phyloP scores from a whole-genome alignment of 108 stramenopile species.

The Bacterosira constricta region DNA sequence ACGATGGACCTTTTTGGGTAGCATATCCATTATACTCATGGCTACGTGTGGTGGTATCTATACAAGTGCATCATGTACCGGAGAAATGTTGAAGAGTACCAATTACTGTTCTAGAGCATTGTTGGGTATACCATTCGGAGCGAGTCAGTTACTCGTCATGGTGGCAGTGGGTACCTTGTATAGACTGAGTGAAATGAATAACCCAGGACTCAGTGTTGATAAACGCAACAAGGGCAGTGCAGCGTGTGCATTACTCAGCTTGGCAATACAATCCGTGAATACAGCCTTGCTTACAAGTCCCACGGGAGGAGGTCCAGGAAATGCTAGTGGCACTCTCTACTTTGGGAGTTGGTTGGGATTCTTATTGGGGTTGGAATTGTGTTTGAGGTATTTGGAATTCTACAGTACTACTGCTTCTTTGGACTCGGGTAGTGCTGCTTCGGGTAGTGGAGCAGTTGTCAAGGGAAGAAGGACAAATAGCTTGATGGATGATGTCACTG shows the following conservation, averaged over 20 bases:
- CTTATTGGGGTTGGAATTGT: conserved; percentile 32
- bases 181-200: conserved; percentile 12
- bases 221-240: neutral
- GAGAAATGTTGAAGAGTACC: conserved; percentile 21
- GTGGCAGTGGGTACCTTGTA: conserved; percentile 14
- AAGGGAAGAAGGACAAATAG: too few relatives aligned
- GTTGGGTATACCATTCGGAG: conserved; percentile 25
- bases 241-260: neutral
- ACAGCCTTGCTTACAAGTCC: conserved; percentile 25
- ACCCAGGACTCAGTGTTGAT: neutral
- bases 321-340: conserved; percentile 23
- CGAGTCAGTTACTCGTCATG: conserved; percentile 9
- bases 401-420: conserved; percentile 1
- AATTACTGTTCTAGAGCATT: conserved; percentile 19
- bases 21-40: conserved; percentile 10
- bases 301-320: conserved; percentile 36
- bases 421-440: too few relatives aligned
- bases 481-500: too few relatives aligned
- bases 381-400: conserved; percentile 32
- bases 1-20: conserved; percentile 22
- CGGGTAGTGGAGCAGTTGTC: too few relatives aligned
- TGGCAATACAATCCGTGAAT: conserved; percentile 14
- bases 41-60: conserved; percentile 19
- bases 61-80: conserved; percentile 12
- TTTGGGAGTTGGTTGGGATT: conserved; percentile 34